Conservation (phyloP, 148 eudicot species). For the Mesembryanthemum crystallinum region DNA sequence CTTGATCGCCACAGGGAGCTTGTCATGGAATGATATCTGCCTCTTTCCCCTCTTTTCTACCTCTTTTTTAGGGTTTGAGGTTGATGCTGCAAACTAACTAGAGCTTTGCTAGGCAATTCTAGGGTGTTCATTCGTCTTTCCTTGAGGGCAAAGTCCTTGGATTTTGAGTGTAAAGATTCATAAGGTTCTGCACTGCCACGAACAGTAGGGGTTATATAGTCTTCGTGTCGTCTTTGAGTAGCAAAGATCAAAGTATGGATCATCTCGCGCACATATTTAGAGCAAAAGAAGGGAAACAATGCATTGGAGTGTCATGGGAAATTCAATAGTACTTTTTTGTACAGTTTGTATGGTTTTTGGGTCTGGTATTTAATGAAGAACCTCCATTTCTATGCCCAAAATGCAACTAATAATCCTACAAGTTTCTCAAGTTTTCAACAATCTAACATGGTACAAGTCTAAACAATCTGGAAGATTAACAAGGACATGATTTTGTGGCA, state of each 20-base stretch:
- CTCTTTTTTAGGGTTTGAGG: slow-evolving; percentile 13
- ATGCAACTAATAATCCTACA: neutral
- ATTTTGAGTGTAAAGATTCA: slow-evolving; percentile 25
- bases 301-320: slow-evolving; percentile 12
- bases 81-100: slow-evolving; percentile 17
- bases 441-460: slow-evolving; percentile 1
- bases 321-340: neutral
- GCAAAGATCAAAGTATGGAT: slow-evolving; percentile 16
- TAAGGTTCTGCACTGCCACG: neutral
- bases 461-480: neutral
- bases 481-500: neutral
- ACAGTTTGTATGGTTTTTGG: slow-evolving; percentile 18
- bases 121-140: slow-evolving; percentile 3
- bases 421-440: neutral
- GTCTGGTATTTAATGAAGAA: neutral
- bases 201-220: slow-evolving; percentile 14
- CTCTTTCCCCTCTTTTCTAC: neutral
- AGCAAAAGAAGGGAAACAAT: slow-evolving; percentile 9
- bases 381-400: neutral
- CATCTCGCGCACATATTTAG: neutral
- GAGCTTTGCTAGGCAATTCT: slow-evolving; percentile 17
- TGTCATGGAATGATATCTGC: slow-evolving; percentile 55
- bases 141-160: slow-evolving; percentile 25
- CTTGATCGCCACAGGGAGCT: slow-evolving; percentile 83
- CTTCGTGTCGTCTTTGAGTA: slow-evolving; percentile 9